Conservation (phyloP, 2,329 filamentous ascomycete genomes). For the Parafenestella ontariensis region DNA sequence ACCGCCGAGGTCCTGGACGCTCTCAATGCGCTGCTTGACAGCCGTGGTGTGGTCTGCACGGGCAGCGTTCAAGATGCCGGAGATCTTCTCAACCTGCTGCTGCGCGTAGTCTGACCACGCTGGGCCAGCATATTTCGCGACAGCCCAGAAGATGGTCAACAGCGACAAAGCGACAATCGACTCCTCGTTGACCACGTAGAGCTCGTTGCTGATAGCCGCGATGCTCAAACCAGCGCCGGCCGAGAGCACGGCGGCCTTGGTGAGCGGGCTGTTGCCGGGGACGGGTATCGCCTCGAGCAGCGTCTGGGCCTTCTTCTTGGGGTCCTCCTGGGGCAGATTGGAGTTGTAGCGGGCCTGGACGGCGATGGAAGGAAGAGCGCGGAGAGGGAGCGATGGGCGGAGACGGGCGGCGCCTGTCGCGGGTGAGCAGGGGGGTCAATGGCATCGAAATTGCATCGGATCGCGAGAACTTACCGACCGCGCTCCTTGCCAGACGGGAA, state of each 20-base stretch:
- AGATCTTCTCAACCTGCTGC: slow-evolving; percentile 88
- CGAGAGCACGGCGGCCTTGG: slow-evolving; percentile 97
- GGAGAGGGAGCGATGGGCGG: slow-evolving; percentile 75
- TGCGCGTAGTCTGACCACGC: slow-evolving; percentile 93
- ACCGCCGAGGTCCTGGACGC: slow-evolving; percentile 90
- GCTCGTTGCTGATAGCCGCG: slow-evolving; percentile 98
- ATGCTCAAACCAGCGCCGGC: slow-evolving; percentile 87
- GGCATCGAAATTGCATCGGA: slow-evolving; percentile 38
- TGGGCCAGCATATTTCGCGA: slow-evolving; percentile 93
- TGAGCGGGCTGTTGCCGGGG: slow-evolving; percentile 88
- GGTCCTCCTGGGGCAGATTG: slow-evolving; percentile 82
- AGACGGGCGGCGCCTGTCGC: slow-evolving; percentile 83
- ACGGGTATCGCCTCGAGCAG: slow-evolving; percentile 92
- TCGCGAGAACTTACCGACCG: slow-evolving; percentile 75
- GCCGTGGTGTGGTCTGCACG: slow-evolving; percentile 93
- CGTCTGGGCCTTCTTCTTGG: slow-evolving; percentile 96
- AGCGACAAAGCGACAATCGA: slow-evolving; percentile 92
- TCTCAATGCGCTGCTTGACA: slow-evolving; percentile 92
- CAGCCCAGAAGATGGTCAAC: slow-evolving; percentile 87
- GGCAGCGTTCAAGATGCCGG: slow-evolving; percentile 91
- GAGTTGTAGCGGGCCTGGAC: slow-evolving; percentile 75
- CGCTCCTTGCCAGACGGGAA: slow-evolving; percentile 95
- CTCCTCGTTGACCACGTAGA: slow-evolving; percentile 99
- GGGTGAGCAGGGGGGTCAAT: slow-evolving; percentile 51
- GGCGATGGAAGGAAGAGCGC: slow-evolving; percentile 76